Base-by-base conservation (phyloP, 2,329 filamentous ascomycete genomes). In the Penicillium verrucosum region DNA sequence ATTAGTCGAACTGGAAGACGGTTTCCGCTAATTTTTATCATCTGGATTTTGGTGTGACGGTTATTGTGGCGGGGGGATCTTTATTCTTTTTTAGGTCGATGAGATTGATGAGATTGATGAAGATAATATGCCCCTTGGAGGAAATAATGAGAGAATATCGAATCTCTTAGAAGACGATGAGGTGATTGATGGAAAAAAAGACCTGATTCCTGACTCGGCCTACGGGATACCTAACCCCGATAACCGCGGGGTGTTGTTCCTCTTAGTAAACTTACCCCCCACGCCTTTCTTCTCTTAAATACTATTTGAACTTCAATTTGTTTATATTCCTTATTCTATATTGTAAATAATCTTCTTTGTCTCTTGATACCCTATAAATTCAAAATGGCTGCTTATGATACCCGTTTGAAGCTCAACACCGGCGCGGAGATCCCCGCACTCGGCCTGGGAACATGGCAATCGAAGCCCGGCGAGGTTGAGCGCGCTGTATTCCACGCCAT, bases 391-490 rank as follows among this genome's bases (percentile, higher is more conserved):
- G 65, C 69, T 25, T 78, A 79, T 62, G 77, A 81, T 61, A 78
- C 77, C 23, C 69, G 66, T 40, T 87, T 85, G 75, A 85, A 82
- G 68, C 81, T 89, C 63, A 89, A 88, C 77, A 86, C 80, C 37
- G 85, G 85, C 57, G 75, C 78, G 55, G 77, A 83, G 60, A 88
- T 89, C 59, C 85, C 86, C 47, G 82, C 85, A 38, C 70, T 89
- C 21, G 85, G 85, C 51, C 78, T 88, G 30, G 85, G 85, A 65
- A 88, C 85, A 61, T 88, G 85, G 85, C 84, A 88, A 72, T 81
- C 84, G 9, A 77, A 76, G 3, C 78, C 82, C 0, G 85, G 83
- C 43, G 77, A 85, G 68, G 84, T 88, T 53, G 76, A 80, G 51
- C 72, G 75, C 1, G 85, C 85, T 30, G 85, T 88, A 37, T 75